phyloP scores from a whole-genome alignment of 345 rosid species.

The Salix koriyanagi region DNA sequence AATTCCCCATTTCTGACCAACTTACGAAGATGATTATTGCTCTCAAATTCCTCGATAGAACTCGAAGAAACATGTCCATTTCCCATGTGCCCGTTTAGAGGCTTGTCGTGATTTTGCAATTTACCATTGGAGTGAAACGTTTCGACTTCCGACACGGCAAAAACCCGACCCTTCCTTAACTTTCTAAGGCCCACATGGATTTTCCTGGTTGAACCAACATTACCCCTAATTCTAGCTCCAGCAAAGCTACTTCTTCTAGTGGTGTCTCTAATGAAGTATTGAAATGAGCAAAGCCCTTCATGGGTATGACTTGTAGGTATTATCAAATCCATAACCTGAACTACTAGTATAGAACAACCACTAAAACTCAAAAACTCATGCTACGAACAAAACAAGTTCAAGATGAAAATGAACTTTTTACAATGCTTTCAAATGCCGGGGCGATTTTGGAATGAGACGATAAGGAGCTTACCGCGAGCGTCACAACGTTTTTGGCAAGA shows the following conservation, averaged over 20 bases:
- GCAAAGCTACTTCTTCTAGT: slow-evolving; percentile 24
- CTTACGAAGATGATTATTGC: slow-evolving; percentile 54
- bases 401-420: too few species aligned
- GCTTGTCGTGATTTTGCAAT: slow-evolving; percentile 30
- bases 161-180: slow-evolving; percentile 31
- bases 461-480: neutral
- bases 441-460: neutral
- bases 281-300: slow-evolving; percentile 57
- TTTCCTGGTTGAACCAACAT: slow-evolving; percentile 15
- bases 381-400: neutral
- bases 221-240: slow-evolving; percentile 24
- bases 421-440: neutral
- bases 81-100: slow-evolving; percentile 31
- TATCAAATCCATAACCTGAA: slow-evolving; percentile 45
- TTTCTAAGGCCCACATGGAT: slow-evolving; percentile 25
- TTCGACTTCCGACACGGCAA: slow-evolving; percentile 43
- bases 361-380: neutral
- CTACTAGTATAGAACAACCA: neutral
- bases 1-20: slow-evolving; percentile 59
- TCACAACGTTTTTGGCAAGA: too few species aligned
- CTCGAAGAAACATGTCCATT: slow-evolving; percentile 39
- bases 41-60: slow-evolving; percentile 49
- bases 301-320: slow-evolving; percentile 45
- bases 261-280: slow-evolving; percentile 34
- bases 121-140: slow-evolving; percentile 42